Conservation (phyloP, 2,329 filamentous ascomycete genomes). For the Metarhizium robertsii region DNA sequence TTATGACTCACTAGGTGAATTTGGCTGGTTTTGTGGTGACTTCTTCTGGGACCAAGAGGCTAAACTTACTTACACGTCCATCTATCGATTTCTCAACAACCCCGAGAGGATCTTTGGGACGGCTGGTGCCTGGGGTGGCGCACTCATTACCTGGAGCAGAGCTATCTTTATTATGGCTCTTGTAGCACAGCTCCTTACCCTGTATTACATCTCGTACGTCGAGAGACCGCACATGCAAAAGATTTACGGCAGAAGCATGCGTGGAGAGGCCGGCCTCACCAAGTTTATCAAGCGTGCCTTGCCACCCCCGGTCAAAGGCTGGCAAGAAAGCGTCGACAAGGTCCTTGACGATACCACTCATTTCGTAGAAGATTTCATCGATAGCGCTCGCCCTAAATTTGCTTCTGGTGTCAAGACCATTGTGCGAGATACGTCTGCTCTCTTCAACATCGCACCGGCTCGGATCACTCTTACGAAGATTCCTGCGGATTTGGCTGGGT, state of each 20-base stretch:
- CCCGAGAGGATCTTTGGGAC: constrained; percentile 89
- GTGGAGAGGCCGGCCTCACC: constrained; percentile 80
- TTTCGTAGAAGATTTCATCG: constrained; percentile 84
- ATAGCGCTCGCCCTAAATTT: constrained; percentile 75
- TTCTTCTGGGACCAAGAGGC: constrained; percentile 91
- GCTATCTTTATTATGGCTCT: constrained; percentile 81
- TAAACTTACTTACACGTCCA: constrained; percentile 90
- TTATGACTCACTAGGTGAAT: constrained; percentile 91
- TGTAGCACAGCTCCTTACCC: constrained; percentile 72
- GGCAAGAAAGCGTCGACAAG: constrained; percentile 79
- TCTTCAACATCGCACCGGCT: constrained; percentile 85
- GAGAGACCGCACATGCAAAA: constrained; percentile 98
- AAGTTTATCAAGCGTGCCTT: constrained; percentile 84
- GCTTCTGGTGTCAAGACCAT: constrained; percentile 79
- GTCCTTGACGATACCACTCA: constrained; percentile 80
- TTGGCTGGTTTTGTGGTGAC: constrained; percentile 98
- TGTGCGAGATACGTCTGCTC: constrained; percentile 74
- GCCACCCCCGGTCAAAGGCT: constrained; percentile 71
- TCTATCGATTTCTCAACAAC: constrained; percentile 97
- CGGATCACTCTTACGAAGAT: constrained; percentile 75
- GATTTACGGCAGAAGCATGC: constrained; percentile 77
- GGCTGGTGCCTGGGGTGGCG: constrained; percentile 91
- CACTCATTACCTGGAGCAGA: constrained; percentile 84
- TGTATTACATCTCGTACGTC: constrained; percentile 84
- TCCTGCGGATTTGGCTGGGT: constrained; percentile 69